A percentile compares a stretch with the other conserved stretches of the same genome.
Evolutionary conservation across 805 yeast genomes (phyloP).

Genomic region (Cyberlindnera mycetangii): DNA sequence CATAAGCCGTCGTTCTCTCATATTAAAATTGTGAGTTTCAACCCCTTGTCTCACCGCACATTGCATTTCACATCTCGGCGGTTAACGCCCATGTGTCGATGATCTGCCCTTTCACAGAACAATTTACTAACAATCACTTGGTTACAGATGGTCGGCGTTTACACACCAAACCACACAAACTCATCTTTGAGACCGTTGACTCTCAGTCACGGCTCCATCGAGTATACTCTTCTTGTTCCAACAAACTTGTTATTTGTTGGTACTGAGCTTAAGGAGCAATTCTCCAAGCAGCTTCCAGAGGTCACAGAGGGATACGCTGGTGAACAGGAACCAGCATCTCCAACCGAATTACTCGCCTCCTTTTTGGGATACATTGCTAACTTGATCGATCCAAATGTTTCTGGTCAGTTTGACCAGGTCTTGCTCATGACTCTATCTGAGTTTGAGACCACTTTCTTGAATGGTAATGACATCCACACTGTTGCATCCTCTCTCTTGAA

Average conservation of each 20-base stretch:
- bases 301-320: constrained; percentile 82
- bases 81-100: not conserved
- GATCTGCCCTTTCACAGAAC: not conserved
- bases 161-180: constrained; percentile 28
- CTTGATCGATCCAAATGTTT: constrained; percentile 40
- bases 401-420: constrained; percentile 65
- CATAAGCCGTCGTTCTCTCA: not conserved
- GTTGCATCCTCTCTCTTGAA: constrained; percentile 69
- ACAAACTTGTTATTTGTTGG: constrained; percentile 73
- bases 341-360: constrained; percentile 79
- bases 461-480: constrained; percentile 80
- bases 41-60: not conserved
- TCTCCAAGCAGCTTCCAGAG: constrained; percentile 67
- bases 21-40: not conserved
- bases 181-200: constrained; percentile 73
- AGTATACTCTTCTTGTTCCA: constrained; percentile 86
- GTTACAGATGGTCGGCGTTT: constrained; percentile 28
- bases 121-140: constrained; percentile 1
- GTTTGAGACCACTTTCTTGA: constrained; percentile 77
- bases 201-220: constrained; percentile 81
- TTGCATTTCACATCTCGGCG: not conserved
- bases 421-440: constrained; percentile 70
- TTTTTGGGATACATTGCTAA: constrained; percentile 74
- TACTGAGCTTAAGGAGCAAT: constrained; percentile 86
- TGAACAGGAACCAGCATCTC: constrained; percentile 84